phyloP scores from a whole-genome alignment of 768 basidiomycete species.

The Polyporus arcularius region DNA sequence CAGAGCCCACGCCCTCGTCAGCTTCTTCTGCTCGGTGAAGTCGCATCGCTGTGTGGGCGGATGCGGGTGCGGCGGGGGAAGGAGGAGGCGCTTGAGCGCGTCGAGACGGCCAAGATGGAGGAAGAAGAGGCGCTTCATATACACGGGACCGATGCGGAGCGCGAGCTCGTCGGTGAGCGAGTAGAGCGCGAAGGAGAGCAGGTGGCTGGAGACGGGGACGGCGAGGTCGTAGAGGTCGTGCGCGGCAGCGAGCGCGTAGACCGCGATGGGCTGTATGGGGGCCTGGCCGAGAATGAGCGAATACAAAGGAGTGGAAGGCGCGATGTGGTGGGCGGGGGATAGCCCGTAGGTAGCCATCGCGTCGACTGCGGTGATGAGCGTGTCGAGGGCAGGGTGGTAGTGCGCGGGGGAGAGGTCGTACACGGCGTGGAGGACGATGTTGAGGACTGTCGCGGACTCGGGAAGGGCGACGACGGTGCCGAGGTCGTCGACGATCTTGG shows the following conservation, averaged over 20 bases:
- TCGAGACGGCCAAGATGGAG: conserved; percentile 82
- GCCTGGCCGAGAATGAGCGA: conserved; percentile 65
- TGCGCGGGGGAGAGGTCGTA: conserved; percentile 76
- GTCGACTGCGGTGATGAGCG: conserved; percentile 57
- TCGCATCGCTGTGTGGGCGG: conserved; percentile 70
- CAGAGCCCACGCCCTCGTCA: conserved; percentile 80
- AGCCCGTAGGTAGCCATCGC: conserved; percentile 64
- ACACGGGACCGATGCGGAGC: conserved; percentile 68
- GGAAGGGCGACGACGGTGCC: conserved; percentile 60
- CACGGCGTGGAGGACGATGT: conserved; percentile 70
- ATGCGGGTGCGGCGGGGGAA: conserved; percentile 75
- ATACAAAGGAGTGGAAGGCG: conserved; percentile 57
- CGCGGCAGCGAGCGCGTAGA: conserved; percentile 70
- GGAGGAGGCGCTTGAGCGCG: conserved; percentile 75
- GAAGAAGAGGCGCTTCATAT: conserved; percentile 81
- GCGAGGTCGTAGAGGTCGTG: conserved; percentile 74
- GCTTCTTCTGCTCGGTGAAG: conserved; percentile 73
- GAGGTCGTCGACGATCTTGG: conserved; percentile 35
- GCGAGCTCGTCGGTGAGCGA: conserved; percentile 72
- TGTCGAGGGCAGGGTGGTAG: conserved; percentile 68
- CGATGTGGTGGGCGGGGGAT: conserved; percentile 45
- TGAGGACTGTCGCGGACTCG: conserved; percentile 63
- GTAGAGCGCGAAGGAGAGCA: conserved; percentile 70
- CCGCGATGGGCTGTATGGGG: conserved; percentile 65
- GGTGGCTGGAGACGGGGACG: conserved; percentile 70